Conservation (phyloP, 1,284 basidiomycete species). For the Marasmius tenuissimus region DNA sequence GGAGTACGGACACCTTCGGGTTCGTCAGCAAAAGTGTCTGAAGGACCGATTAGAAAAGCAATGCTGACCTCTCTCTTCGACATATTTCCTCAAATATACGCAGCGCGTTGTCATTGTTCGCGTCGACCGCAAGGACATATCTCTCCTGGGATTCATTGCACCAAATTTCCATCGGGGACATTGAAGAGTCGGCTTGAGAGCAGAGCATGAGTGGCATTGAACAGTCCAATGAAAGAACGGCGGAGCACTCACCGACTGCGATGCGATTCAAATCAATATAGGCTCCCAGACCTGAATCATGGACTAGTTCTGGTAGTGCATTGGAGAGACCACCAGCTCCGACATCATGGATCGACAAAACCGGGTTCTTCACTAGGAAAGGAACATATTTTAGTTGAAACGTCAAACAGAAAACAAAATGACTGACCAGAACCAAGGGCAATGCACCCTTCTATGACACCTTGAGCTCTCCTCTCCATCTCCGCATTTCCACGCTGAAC, state of each 20-base stretch:
- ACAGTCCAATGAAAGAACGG: neutral
- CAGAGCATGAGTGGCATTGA: conserved; percentile 62
- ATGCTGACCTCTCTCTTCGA: conserved; percentile 66
- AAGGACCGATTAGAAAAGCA: neutral
- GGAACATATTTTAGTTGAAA: neutral
- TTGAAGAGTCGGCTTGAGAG: conserved; percentile 86
- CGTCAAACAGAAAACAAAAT: neutral
- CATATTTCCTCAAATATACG: conserved; percentile 77
- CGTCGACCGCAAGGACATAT: conserved; percentile 88
- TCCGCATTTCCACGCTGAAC: conserved; percentile 98
- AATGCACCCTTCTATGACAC: conserved; percentile 94
- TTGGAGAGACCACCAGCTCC: conserved; percentile 97
- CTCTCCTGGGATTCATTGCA: conserved; percentile 99
- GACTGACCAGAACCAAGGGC: conserved; percentile 42
- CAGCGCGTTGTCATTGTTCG: conserved; percentile 41
- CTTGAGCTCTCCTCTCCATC: conserved; percentile 96
- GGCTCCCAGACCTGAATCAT: conserved; percentile 92
- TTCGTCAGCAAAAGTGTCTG: neutral
- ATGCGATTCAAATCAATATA: neutral
- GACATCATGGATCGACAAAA: conserved; percentile 97
- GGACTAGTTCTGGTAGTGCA: conserved; percentile 95
- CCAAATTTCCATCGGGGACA: conserved; percentile 99
- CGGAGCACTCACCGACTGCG: neutral
- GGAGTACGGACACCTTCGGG: conserved; percentile 76
- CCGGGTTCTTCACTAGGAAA: conserved; percentile 61